Evolutionary conservation across 2,329 filamentous ascomycete species (phyloP).

Genomic region (Trichoderma polysporum): DNA sequence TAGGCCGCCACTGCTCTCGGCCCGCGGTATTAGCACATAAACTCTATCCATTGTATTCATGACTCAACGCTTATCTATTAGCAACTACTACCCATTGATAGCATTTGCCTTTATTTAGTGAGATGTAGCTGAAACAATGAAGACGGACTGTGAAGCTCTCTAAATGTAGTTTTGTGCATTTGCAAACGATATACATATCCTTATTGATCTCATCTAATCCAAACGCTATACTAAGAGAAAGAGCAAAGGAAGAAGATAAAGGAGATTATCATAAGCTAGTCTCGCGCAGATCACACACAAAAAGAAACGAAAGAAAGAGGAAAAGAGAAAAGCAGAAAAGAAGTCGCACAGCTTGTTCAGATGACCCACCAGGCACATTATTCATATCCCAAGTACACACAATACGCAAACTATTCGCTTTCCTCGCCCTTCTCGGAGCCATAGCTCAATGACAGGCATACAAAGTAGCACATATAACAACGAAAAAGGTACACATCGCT

Average conservation of each 20-base stretch:
- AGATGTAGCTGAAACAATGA: too few species aligned
- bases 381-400: constrained; percentile 1
- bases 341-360: background rate
- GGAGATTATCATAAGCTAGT: background rate
- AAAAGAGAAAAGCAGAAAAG: background rate
- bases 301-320: background rate
- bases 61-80: too few species aligned
- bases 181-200: background rate
- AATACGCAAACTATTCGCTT: background rate
- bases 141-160: too few species aligned
- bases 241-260: background rate
- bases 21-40: too few species aligned
- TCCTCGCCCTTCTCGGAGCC: background rate
- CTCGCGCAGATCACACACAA: background rate
- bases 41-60: too few species aligned
- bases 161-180: too few species aligned
- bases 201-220: background rate
- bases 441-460: background rate
- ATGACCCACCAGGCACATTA: background rate
- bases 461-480: background rate
- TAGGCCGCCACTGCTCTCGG: too few species aligned
- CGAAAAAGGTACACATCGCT: background rate
- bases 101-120: too few species aligned
- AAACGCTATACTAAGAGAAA: background rate
- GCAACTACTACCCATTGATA: too few species aligned